Evolutionary conservation across 352 stramenopile genomes (phyloP).

Genomic region (Pythium graminicola): DNA sequence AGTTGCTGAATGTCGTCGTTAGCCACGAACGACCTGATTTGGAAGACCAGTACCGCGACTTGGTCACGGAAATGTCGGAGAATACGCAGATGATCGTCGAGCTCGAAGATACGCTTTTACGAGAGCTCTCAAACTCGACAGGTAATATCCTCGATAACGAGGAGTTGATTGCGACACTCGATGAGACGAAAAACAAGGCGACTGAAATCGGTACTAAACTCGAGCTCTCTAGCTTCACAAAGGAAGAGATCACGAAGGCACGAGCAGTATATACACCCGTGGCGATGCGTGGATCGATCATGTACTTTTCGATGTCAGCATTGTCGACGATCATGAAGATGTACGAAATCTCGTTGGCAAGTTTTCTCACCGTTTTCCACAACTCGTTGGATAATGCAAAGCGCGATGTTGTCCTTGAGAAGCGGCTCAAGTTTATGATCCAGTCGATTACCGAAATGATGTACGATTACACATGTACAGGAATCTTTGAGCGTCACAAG

Average conservation of each 20-base stretch:
- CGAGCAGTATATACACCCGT: constrained; percentile 89
- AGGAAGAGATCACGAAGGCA: constrained; percentile 88
- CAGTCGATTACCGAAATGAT: constrained; percentile 90
- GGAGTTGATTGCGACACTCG: constrained; percentile 92
- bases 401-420: constrained; percentile 71
- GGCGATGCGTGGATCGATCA: constrained; percentile 84
- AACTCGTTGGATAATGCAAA: constrained; percentile 79
- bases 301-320: constrained; percentile 93
- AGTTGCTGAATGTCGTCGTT: constrained; percentile 90
- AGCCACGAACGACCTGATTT: constrained; percentile 87
- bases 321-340: constrained; percentile 90
- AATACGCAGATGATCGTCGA: constrained; percentile 91
- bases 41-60: constrained; percentile 89
- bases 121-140: constrained; percentile 87
- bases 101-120: constrained; percentile 92
- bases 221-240: constrained; percentile 82
- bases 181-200: constrained; percentile 84
- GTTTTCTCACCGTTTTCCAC: constrained; percentile 91
- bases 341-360: constrained; percentile 94
- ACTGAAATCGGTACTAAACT: constrained; percentile 94
- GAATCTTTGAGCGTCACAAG: constrained; percentile 94
- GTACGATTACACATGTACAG: constrained; percentile 92
- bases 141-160: constrained; percentile 94
- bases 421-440: constrained; percentile 85
- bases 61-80: constrained; percentile 88